phyloP scores from a whole-genome alignment of 345 rosid genomes.

The Eucalyptus melliodora region DNA sequence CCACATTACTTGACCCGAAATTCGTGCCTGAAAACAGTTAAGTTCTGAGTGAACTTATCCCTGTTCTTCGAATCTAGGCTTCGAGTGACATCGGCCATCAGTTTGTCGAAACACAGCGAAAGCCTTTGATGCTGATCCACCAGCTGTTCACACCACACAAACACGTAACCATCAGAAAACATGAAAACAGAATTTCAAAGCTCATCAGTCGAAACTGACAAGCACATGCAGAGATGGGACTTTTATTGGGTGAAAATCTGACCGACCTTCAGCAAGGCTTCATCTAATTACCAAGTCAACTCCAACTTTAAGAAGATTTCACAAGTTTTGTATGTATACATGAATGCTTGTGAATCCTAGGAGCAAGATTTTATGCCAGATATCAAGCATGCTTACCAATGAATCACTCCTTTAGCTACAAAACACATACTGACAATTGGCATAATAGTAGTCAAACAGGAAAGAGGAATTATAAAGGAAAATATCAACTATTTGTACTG shows the following conservation, averaged over 20 bases:
- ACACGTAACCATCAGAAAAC: not conserved
- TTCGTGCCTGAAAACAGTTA: conserved; percentile 80
- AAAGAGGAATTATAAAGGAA: not conserved
- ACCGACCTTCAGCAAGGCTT: not conserved
- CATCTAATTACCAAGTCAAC: not conserved
- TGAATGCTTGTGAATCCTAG: not conserved
- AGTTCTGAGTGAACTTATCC: conserved; percentile 92
- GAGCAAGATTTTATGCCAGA: not conserved
- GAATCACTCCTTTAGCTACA: not conserved
- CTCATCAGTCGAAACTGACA: not conserved
- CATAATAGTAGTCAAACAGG: not conserved
- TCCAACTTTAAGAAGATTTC: not conserved
- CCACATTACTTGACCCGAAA: conserved; percentile 60
- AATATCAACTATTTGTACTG: not conserved
- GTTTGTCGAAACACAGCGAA: conserved; percentile 71
- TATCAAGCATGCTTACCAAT: not conserved
- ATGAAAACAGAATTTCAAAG: not conserved
- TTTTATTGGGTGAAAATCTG: not conserved
- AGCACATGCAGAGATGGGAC: not conserved
- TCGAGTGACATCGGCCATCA: conserved; percentile 84
- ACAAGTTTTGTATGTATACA: not conserved
- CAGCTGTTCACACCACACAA: conserved; percentile 38
- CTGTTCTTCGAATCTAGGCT: conserved; percentile 89
- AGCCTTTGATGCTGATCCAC: conserved; percentile 87
- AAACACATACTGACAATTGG: not conserved